Evolutionary conservation across 148 eudicot genomes (phyloP).

Genomic region (Fagopyrum tataricum): DNA sequence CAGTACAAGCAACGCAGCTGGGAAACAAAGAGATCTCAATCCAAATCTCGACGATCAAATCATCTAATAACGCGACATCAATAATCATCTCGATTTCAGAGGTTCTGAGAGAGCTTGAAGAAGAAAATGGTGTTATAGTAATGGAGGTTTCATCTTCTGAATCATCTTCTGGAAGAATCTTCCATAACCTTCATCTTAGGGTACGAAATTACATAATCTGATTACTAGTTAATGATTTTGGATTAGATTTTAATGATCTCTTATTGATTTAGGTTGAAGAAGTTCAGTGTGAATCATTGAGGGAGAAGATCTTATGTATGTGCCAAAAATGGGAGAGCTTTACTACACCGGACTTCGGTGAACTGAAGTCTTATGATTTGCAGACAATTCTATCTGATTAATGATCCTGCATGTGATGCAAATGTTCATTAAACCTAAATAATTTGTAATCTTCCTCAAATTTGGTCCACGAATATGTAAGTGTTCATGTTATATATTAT

Average conservation of each 20-base stretch:
- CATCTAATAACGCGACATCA: background rate
- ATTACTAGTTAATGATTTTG: background rate
- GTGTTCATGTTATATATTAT: too few species aligned
- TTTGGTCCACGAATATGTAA: too few species aligned
- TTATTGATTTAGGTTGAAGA: background rate
- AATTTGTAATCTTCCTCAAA: too few species aligned
- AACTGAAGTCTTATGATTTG: background rate
- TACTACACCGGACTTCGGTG: background rate
- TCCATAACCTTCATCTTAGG: slow-evolving; percentile 59
- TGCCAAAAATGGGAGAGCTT: background rate
- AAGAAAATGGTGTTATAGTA: slow-evolving; percentile 31
- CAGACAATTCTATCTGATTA: too few species aligned
- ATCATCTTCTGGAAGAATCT: slow-evolving; percentile 38
- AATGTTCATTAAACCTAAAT: too few species aligned
- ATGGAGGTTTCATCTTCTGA: slow-evolving; percentile 38
- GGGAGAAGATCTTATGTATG: background rate
- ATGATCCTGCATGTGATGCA: too few species aligned
- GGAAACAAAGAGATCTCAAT: slow-evolving; percentile 33
- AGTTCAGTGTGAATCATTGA: background rate
- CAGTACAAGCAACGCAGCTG: slow-evolving; percentile 24
- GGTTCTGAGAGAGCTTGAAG: slow-evolving; percentile 34
- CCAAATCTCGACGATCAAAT: slow-evolving; percentile 35
- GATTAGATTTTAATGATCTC: background rate
- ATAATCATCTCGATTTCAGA: slow-evolving; percentile 23
- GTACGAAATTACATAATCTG: slow-evolving; percentile 15